Percentiles rank a stretch among this genome's conserved stretches.
Evolutionary conservation across 2,329 filamentous ascomycete species (phyloP).

Genomic region (Anthostomella pinea): DNA sequence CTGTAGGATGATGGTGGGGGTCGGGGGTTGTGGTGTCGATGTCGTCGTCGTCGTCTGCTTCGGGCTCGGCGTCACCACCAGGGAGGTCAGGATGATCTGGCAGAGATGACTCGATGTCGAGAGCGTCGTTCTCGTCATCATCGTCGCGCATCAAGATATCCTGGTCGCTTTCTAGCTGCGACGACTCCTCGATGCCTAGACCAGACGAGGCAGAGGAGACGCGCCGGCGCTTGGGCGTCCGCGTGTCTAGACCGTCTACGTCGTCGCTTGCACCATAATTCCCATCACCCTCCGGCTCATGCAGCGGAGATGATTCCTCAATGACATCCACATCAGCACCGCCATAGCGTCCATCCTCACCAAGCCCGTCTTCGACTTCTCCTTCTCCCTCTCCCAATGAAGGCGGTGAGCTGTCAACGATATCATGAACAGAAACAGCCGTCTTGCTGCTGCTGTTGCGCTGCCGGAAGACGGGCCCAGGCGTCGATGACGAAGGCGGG

Average conservation of each 20-base stretch:
- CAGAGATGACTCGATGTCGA: conserved; percentile 14
- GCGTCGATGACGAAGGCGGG: conserved; percentile 18
- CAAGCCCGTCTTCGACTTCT: conserved; percentile 2
- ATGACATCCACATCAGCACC: conserved; percentile 15
- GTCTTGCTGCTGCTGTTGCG: conserved; percentile 14
- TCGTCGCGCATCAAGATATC: conserved; percentile 20
- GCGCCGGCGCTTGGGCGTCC: conserved; percentile 36
- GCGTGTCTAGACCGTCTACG: conserved; percentile 3
- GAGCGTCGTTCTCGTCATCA: conserved; percentile 6
- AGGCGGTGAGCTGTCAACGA: conserved; percentile 29
- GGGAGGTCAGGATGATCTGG: conserved; percentile 2
- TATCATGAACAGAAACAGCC: conserved; percentile 17
- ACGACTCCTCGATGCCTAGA: conserved; percentile 6
- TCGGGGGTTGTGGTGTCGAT: conserved; percentile 3
- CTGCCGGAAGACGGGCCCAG: conserved; percentile 15
- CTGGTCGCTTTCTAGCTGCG: conserved; percentile 3
- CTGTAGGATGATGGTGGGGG: conserved; percentile 3
- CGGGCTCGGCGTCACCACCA: conserved; percentile 2
- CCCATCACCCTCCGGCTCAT: conserved; percentile 1
- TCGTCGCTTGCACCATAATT: conserved; percentile 3
- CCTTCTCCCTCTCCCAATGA: conserved; percentile 5
- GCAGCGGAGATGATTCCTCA: conserved; percentile 22
- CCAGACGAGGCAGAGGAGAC: conserved; percentile 31
- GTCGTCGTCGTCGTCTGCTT: conserved; percentile 3
- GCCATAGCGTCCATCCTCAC: conserved; percentile 4